Evolutionary conservation across 768 basidiomycete genomes (phyloP), one percentile per base, ranked within the genome.

Genomic region (Paxillus involutus): DNA sequence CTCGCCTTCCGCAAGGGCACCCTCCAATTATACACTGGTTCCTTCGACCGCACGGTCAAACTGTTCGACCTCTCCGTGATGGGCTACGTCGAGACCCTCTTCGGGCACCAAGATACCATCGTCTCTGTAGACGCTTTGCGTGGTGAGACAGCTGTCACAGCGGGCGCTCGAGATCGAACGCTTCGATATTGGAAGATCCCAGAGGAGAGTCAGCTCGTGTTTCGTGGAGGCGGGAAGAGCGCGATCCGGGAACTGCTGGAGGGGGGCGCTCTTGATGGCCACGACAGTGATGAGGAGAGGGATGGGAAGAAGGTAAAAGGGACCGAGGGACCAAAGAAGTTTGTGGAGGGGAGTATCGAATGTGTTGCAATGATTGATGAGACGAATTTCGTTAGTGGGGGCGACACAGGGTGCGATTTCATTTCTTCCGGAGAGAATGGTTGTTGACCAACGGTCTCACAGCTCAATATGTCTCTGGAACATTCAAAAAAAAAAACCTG

Each of bases 281-380:
- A 66, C 30, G 79, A 80, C 46, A 80, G 82, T 40, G 80, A 78
- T n/a, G 73, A 73, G 35, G 80, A 77, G 35, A 71, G 71, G 7
- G 65, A 70, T 42, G 63, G 63, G 10, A 57, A 55, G 53, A 78
- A 72, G 56, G 72, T 70, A 41, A 71, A 69, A 52, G 44, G 44
- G 12, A 9, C 9, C 24, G 47, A 35, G 12, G 64, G 56, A 21
- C 63, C 62, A 40, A 72, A 73, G 57, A 65, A 62, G 51, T 96
- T 87, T 61, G 75, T 94, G 9, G 97, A 98, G 68, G 96, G 94
- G 0, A 94, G 91, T 62, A 77, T 98, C 47, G 95, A 98, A 52
- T 88, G 86, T 59, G 88, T 96, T 14, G 86, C 90, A 13, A 94
- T 98, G 94, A 79, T 99, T 50, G 97, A 99, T 69, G 96, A 98